phyloP scores from a whole-genome alignment of 352 stramenopile species.

The Pythium aquatile region DNA sequence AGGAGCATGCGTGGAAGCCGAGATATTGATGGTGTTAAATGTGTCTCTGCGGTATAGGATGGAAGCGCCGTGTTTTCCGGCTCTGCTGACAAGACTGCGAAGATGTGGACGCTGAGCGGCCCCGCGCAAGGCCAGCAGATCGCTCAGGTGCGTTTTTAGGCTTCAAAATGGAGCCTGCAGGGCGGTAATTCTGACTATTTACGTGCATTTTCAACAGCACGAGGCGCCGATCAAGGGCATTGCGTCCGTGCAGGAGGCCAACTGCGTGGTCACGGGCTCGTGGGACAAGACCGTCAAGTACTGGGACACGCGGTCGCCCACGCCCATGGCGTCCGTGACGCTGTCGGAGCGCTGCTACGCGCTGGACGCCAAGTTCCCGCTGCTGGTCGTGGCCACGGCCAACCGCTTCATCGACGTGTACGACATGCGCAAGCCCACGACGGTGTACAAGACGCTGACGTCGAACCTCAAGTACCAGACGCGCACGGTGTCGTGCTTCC shows the following conservation, averaged over 20 bases:
- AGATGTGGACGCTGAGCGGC: slow-evolving; percentile 93
- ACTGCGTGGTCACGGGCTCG: slow-evolving; percentile 91
- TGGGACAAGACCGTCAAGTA: slow-evolving; percentile 97
- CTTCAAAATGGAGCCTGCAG: slow-evolving; percentile 17
- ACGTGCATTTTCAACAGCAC: slow-evolving; percentile 47
- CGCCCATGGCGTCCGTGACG: slow-evolving; percentile 85
- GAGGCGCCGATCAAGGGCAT: slow-evolving; percentile 92
- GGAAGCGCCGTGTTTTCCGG: slow-evolving; percentile 92
- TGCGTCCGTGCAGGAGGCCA: slow-evolving; percentile 75
- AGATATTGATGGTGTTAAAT: slow-evolving; percentile 5
- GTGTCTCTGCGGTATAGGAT: slow-evolving; percentile 50
- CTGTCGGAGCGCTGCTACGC: slow-evolving; percentile 94
- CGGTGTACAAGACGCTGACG: slow-evolving; percentile 86
- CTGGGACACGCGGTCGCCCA: slow-evolving; percentile 93
- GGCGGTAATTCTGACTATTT: not conserved
- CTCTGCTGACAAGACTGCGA: slow-evolving; percentile 93
- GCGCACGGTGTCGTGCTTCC: slow-evolving; percentile 86
- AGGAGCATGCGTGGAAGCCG: not conserved
- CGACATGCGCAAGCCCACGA: slow-evolving; percentile 77
- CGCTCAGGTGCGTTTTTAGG: slow-evolving; percentile 51
- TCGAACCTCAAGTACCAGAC: slow-evolving; percentile 89
- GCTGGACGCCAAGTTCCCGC: slow-evolving; percentile 92
- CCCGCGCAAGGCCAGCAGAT: slow-evolving; percentile 76
- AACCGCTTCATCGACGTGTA: slow-evolving; percentile 90
- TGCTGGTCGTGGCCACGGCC: slow-evolving; percentile 94